Evolutionary conservation across 75 land plant genomes (phyloP), one percentile per base, ranked within the genome.

Genomic region (Cryptomeria japonica): DNA sequence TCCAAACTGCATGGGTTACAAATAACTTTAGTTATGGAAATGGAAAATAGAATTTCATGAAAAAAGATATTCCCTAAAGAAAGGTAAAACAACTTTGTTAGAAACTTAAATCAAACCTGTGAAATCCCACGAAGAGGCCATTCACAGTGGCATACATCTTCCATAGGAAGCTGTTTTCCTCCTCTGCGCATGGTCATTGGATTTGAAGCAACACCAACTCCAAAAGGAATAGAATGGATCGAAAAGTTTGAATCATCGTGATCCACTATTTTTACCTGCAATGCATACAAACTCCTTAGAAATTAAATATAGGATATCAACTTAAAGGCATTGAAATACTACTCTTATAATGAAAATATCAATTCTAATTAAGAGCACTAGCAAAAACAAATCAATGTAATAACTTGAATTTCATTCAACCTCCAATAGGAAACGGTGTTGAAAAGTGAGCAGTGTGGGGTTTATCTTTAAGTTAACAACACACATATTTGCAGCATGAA

Each of bases 161-260:
- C 99, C 99, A 98, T 98, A 0, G 97, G 94, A 82, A 97, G 94
- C 89, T 88, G 89, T 87, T 93, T 97, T 85, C 93, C 97, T 80
- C 98, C 97, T 87, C 93, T 91, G 41, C 99, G 96, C 85, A 93
- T 53, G 77, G 95, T 87, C 99, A 98, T 98, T 38, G 99, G 93
- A 93, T 97, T 99, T 86, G 97, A 91, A 83, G 96, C 96, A 72
- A 98, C 68, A 86, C 99, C 99, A 88, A 98, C 90, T 73, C 95
- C 95, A 92, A 94, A 92, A 1, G 99, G 97, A 34, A 80, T 61
- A 32, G 92, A 83, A 19, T 87, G 34, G 28, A 91, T 73, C 16
- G 92, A 78, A 75, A 87, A 44, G 32, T 80, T 38, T 84, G 92
- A 84, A 78, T 86, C 89, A 78, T 49, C 36, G 83, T 41, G 28